Conservation (phyloP, 305 asterid species). For the Rubia tinctorum region DNA sequence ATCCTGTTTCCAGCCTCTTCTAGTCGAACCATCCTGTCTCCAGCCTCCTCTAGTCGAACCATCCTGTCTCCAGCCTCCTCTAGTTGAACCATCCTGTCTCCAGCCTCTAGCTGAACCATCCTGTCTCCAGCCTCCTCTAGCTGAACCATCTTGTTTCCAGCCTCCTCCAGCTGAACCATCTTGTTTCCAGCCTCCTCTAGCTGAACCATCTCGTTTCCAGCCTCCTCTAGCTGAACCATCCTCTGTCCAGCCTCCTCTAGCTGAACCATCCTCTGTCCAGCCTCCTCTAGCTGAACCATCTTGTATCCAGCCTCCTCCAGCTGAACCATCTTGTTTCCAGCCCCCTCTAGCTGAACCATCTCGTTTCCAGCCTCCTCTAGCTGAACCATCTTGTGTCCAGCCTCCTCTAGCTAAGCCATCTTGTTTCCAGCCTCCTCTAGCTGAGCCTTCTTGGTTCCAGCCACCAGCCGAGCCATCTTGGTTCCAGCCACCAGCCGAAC, state of each 20-base stretch:
- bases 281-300: background rate
- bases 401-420: background rate
- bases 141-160: background rate
- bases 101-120: conserved; percentile 27
- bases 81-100: conserved; percentile 23
- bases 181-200: background rate
- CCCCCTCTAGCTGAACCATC: background rate
- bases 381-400: background rate
- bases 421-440: background rate
- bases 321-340: background rate
- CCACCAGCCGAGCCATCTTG: background rate
- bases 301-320: background rate
- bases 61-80: conserved; percentile 31
- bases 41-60: conserved; percentile 22
- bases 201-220: background rate
- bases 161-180: background rate
- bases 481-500: conserved; percentile 21
- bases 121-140: background rate
- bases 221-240: background rate
- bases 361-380: background rate
- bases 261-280: background rate
- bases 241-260: background rate
- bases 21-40: conserved; percentile 10
- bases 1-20: conserved; percentile 34
- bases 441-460: background rate